phyloP scores from a whole-genome alignment of 495 filamentous ascomycete species.

The Podospora conica region DNA sequence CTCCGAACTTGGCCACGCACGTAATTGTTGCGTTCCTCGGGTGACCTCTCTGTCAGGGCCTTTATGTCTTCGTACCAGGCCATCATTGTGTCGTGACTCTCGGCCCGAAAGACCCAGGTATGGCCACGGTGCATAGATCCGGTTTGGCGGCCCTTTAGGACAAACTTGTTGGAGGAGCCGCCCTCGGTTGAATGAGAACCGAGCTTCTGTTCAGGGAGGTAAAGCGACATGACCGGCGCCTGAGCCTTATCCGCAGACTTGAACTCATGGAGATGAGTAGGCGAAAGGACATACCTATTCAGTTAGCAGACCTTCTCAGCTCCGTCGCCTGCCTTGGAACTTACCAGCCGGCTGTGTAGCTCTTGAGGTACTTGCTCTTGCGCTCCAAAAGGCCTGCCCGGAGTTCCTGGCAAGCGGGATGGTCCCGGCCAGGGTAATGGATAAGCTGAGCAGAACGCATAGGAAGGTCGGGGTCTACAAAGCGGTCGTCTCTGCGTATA shows the following conservation, averaged over 20 bases:
- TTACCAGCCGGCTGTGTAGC: slow-evolving; percentile 94
- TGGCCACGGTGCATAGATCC: slow-evolving; percentile 91
- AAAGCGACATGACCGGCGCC: slow-evolving; percentile 88
- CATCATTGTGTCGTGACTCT: slow-evolving; percentile 94
- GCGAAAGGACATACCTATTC: slow-evolving; percentile 88
- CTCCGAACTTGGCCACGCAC: slow-evolving; percentile 72
- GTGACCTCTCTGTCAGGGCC: slow-evolving; percentile 76
- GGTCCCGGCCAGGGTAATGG: slow-evolving; percentile 86
- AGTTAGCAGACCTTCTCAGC: slow-evolving; percentile 29
- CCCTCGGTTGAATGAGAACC: slow-evolving; percentile 82
- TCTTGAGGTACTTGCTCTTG: slow-evolving; percentile 98
- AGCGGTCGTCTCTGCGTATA: slow-evolving; percentile 72
- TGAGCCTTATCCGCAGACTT: slow-evolving; percentile 69
- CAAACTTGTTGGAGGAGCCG: slow-evolving; percentile 94
- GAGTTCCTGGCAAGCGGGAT: slow-evolving; percentile 80
- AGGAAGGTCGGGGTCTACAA: slow-evolving; percentile 79
- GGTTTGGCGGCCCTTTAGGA: slow-evolving; percentile 91
- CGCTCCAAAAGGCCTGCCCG: slow-evolving; percentile 86
- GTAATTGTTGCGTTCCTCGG: slow-evolving; percentile 81
- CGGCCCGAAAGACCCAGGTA: slow-evolving; percentile 95
- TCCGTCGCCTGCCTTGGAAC: slow-evolving; percentile 19
- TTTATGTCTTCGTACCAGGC: slow-evolving; percentile 95
- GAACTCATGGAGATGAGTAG: slow-evolving; percentile 97
- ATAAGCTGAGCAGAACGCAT: slow-evolving; percentile 76
- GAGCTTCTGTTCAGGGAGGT: slow-evolving; percentile 88